Percentiles rank a stretch among this genome's conserved stretches.
Conservation (phyloP, 2,329 filamentous ascomycete species). For the Alternaria rosae region DNA sequence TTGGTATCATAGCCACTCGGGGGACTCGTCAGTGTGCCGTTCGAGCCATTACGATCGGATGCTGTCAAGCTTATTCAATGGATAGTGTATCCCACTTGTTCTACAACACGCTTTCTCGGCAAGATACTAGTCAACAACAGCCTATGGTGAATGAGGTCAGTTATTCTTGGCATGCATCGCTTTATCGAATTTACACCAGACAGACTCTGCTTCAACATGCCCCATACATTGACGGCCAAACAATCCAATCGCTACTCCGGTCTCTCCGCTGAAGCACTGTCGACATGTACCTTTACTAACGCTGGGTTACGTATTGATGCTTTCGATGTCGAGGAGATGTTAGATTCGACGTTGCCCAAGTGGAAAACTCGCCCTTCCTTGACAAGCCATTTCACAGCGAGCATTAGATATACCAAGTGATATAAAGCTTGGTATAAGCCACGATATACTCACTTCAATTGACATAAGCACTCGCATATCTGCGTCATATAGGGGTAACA, state of each 20-base stretch:
- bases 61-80: constrained; percentile 31
- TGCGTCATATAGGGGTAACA: neutral
- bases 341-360: constrained; percentile 28
- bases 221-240: neutral
- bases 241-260: neutral
- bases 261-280: neutral
- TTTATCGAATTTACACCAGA: neutral
- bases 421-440: neutral
- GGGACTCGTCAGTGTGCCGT: constrained; percentile 37
- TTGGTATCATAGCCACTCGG: constrained; percentile 38
- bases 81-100: constrained; percentile 27
- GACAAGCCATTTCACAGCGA: constrained; percentile 7
- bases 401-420: neutral
- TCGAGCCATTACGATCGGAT: constrained; percentile 25
- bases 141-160: constrained; percentile 22
- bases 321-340: constrained; percentile 14
- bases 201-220: constrained; percentile 7
- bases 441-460: neutral
- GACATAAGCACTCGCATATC: neutral
- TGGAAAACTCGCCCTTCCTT: constrained; percentile 30
- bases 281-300: constrained; percentile 6
- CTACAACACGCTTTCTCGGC: constrained; percentile 27
- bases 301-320: constrained; percentile 16
- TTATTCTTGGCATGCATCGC: neutral
- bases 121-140: constrained; percentile 15